phyloP scores from a whole-genome alignment of 2,329 filamentous ascomycete species.

The Ophiognomonia clavigignenti-juglandacearum region DNA sequence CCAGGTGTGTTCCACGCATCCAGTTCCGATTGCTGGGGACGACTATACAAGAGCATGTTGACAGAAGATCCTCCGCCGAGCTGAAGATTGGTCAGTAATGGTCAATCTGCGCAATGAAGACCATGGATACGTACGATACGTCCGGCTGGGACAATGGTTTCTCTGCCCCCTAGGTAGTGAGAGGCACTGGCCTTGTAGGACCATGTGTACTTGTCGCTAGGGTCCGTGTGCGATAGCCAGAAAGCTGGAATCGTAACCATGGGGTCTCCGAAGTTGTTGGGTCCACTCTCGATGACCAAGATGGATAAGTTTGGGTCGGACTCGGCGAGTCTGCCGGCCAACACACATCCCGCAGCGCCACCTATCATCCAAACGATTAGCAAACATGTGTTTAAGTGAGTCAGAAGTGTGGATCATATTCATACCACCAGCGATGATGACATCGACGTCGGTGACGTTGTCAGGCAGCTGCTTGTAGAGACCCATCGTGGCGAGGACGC shows the following conservation, averaged over 20 bases:
- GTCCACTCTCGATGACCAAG: slow-evolving; percentile 48
- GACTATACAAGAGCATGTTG: slow-evolving; percentile 38
- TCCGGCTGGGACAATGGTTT: slow-evolving; percentile 30
- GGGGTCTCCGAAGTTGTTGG: slow-evolving; percentile 46
- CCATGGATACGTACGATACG: slow-evolving; percentile 26
- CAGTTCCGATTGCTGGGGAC: slow-evolving; percentile 27
- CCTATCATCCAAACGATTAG: slow-evolving; percentile 24
- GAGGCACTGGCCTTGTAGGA: slow-evolving; percentile 45
- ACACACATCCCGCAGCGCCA: slow-evolving; percentile 42
- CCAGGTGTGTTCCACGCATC: slow-evolving; percentile 23
- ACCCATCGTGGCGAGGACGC: background rate
- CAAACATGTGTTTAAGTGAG: background rate
- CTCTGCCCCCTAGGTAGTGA: slow-evolving; percentile 37
- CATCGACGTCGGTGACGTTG: slow-evolving; percentile 38
- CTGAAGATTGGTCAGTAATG: background rate
- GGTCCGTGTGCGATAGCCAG: slow-evolving; percentile 41
- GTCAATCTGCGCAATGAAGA: background rate
- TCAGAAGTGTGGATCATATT: background rate
- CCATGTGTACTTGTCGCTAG: slow-evolving; percentile 35
- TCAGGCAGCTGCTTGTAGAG: slow-evolving; percentile 19
- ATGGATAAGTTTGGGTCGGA: slow-evolving; percentile 43
- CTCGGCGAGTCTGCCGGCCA: slow-evolving; percentile 44
- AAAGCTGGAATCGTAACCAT: slow-evolving; percentile 44
- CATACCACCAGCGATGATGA: slow-evolving; percentile 45
- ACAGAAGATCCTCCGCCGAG: slow-evolving; percentile 50